Percentiles rank a stretch among this genome's conserved stretches.
These are phyloP conservation scores for Clitoria ternatea DNA, from an alignment of 306 rosid genomes.

Conservation along the genomic window DNA sequence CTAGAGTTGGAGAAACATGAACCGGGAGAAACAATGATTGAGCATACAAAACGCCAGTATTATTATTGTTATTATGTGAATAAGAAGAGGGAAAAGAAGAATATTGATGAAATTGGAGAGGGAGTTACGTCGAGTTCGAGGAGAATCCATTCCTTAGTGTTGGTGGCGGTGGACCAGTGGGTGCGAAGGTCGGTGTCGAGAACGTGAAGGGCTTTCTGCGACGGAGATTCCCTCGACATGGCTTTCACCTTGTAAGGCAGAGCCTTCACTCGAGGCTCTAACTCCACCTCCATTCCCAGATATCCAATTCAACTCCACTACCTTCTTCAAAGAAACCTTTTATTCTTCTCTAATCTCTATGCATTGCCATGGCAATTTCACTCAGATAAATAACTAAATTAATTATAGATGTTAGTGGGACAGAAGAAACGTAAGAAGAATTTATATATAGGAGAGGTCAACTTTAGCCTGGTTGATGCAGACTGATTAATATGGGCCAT, in stretches of 20 bases:
- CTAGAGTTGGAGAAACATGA: background rate
- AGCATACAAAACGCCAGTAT: background rate
- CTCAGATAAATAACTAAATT: no score
- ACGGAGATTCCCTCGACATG: slow-evolving; percentile 76
- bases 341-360: no score
- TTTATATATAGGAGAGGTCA: no score
- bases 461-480: no score
- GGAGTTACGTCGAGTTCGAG: slow-evolving; percentile 66
- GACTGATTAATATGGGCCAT: no score
- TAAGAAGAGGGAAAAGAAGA: background rate
- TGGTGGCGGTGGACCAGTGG: slow-evolving; percentile 97
- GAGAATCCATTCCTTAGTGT: slow-evolving; percentile 93
- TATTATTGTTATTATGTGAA: background rate
- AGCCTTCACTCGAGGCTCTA: slow-evolving; percentile 73
- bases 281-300: slow-evolving; percentile 60
- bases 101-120: background rate
- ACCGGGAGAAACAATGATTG: background rate
- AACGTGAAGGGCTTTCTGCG: slow-evolving; percentile 75
- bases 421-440: no score
- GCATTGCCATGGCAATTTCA: no score
- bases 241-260: slow-evolving; percentile 77
- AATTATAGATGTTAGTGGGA: no score
- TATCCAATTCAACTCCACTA: background rate
- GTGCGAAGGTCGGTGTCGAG: slow-evolving; percentile 91
- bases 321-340: no score